Conservation (phyloP, 768 basidiomycete genomes). For the Boletus speciosus region DNA sequence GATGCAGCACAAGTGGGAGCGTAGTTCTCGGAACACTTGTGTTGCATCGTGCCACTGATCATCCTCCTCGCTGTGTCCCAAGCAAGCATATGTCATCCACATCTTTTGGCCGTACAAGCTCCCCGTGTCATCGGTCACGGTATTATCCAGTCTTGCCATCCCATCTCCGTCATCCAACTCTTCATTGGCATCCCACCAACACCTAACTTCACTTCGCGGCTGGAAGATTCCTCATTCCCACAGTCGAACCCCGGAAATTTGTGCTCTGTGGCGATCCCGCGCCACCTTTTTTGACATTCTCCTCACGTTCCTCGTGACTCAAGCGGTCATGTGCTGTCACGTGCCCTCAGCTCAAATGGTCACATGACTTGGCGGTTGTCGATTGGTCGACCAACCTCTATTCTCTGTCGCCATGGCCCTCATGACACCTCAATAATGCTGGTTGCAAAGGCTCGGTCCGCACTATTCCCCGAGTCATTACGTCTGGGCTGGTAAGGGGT, state of each 20-base stretch:
- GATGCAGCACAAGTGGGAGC: constrained; percentile 38
- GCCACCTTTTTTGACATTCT: too few relatives aligned
- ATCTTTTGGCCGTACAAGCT: neutral
- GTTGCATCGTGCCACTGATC: constrained; percentile 13
- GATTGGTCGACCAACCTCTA: neutral
- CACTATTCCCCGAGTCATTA: constrained; percentile 7
- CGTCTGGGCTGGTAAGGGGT: neutral
- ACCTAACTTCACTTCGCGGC: constrained; percentile 1
- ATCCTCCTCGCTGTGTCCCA: neutral
- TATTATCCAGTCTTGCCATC: neutral
- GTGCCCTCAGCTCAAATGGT: too few relatives aligned
- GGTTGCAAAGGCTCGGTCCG: constrained; percentile 2
- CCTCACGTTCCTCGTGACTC: too few relatives aligned
- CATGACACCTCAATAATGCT: neutral
- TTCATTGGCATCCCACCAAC: neutral
- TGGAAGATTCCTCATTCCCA: too few relatives aligned
- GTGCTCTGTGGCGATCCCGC: too few relatives aligned
- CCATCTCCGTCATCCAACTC: neutral
- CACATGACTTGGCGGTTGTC: too few relatives aligned
- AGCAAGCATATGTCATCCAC: neutral
- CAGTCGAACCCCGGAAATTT: too few relatives aligned
- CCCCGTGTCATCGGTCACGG: neutral
- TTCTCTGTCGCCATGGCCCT: neutral
- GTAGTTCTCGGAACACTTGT: constrained; percentile 46
- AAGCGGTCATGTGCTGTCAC: too few relatives aligned